Evolutionary conservation across 139 green algal species (phyloP).

Genomic region (Diplosphaera chodatii): DNA sequence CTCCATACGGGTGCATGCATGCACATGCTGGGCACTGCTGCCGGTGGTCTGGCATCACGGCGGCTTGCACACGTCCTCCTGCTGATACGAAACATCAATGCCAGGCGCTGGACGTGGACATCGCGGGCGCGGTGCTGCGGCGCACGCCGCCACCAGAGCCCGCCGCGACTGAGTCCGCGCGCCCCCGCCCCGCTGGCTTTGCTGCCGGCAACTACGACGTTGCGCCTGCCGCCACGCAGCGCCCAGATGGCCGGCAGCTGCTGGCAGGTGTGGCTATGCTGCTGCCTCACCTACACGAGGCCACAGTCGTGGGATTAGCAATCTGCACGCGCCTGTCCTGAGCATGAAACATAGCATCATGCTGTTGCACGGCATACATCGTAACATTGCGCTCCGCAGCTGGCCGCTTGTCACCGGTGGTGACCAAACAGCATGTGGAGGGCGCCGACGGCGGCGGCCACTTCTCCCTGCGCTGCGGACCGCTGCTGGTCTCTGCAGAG

Average conservation of each 20-base stretch:
- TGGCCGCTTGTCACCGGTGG: not conserved
- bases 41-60: no score
- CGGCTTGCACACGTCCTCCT: no score
- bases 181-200: not conserved
- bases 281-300: no score
- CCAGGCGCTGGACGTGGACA: conserved; percentile 59
- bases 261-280: not conserved
- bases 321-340: no score
- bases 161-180: not conserved
- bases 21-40: no score
- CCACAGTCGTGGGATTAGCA: no score
- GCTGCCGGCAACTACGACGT: not conserved
- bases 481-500: conserved; percentile 29
- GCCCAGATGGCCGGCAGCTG: not conserved
- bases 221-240: not conserved
- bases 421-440: not conserved
- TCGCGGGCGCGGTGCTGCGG: conserved; percentile 43
- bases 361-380: no score
- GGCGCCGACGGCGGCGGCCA: conserved; percentile 19
- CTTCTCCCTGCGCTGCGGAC: conserved; percentile 42
- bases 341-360: no score
- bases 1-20: no score
- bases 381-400: no score
- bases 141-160: not conserved
- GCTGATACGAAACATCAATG: no score